Percentiles rank a stretch among this genome's conserved stretches.
phyloP scores from a whole-genome alignment of 2,329 filamentous ascomycete species.

The Penicillium sp. region DNA sequence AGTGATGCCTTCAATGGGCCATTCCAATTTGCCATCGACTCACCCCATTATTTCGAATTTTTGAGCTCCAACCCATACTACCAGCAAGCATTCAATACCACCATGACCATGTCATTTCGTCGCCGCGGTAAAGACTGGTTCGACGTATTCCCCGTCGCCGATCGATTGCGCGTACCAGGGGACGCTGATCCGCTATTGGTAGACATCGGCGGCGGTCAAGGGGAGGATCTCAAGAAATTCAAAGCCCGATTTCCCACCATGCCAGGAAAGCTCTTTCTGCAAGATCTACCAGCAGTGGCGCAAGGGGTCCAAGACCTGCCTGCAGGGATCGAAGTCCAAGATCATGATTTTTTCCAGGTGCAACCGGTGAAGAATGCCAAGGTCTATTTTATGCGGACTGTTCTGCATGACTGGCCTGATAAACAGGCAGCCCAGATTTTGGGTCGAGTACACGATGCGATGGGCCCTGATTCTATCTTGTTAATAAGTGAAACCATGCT shows the following conservation, averaged over 20 bases:
- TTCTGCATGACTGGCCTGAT: slow-evolving; percentile 26
- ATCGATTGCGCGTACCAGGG: background rate
- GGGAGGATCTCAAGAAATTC: slow-evolving; percentile 12
- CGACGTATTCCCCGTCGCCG: slow-evolving; percentile 10
- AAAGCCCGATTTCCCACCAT: slow-evolving; percentile 4
- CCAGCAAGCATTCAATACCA: slow-evolving; percentile 14
- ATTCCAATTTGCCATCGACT: slow-evolving; percentile 12
- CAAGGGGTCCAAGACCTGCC: slow-evolving; percentile 3
- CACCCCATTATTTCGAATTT: slow-evolving; percentile 16
- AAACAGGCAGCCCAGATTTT: slow-evolving; percentile 17
- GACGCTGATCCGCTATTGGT: slow-evolving; percentile 8
- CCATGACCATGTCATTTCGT: slow-evolving; percentile 14
- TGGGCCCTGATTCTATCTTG: slow-evolving; percentile 6
- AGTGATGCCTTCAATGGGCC: slow-evolving; percentile 7
- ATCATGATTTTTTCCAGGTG: slow-evolving; percentile 13
- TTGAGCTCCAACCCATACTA: slow-evolving; percentile 8
- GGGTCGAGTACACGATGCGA: background rate
- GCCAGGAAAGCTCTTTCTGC: slow-evolving; percentile 9
- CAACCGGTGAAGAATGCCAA: slow-evolving; percentile 15
- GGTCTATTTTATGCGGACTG: slow-evolving; percentile 21
- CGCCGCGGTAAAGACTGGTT: slow-evolving; percentile 8
- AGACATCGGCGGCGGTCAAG: slow-evolving; percentile 13
- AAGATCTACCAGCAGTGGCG: slow-evolving; percentile 10
- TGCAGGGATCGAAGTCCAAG: background rate
- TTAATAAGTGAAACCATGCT: slow-evolving; percentile 10